These are phyloP conservation scores for Francoa sonchifolia DNA, from an alignment of 441 rosid genomes.

Conservation along the genomic window DNA sequence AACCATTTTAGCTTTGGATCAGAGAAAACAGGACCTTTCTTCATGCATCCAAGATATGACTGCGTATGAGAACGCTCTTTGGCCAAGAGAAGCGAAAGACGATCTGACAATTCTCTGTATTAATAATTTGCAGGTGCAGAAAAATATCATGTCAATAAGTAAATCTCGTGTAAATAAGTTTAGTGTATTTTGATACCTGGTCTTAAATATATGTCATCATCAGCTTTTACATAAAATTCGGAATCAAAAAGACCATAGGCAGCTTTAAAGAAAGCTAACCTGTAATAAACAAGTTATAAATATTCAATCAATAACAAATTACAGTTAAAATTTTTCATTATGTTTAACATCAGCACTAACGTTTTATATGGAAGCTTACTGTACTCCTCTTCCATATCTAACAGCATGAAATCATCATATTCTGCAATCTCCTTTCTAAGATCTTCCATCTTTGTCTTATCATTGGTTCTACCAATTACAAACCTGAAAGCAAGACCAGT, in stretches of 20 bases:
- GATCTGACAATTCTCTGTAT: slow-evolving; percentile 53
- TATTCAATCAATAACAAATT: too few relatives aligned
- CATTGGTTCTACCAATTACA: slow-evolving; percentile 58
- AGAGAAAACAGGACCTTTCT: slow-evolving; percentile 76
- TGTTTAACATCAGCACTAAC: slow-evolving; percentile 36
- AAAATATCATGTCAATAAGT: not conserved
- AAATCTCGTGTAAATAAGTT: slow-evolving; percentile 3
- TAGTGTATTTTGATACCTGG: slow-evolving; percentile 42
- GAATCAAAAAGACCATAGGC: slow-evolving; percentile 74
- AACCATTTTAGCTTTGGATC: slow-evolving; percentile 81
- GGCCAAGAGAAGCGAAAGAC: slow-evolving; percentile 66
- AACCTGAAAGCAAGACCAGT: slow-evolving; percentile 75
- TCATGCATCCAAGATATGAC: slow-evolving; percentile 90
- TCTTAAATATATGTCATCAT: slow-evolving; percentile 83
- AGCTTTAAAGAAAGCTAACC: slow-evolving; percentile 81
- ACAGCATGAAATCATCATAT: slow-evolving; percentile 75
- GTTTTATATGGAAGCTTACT: slow-evolving; percentile 98
- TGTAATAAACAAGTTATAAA: slow-evolving; percentile 17
- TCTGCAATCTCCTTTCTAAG: slow-evolving; percentile 55
- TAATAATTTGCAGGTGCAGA: too few relatives aligned
- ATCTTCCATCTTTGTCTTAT: slow-evolving; percentile 45
- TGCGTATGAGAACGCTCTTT: slow-evolving; percentile 67
- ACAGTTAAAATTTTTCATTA: not conserved
- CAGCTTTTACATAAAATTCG: slow-evolving; percentile 85
- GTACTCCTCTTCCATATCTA: slow-evolving; percentile 86